phyloP scores from a whole-genome alignment of 306 rosid species.

The Dalbergia oliveri region DNA sequence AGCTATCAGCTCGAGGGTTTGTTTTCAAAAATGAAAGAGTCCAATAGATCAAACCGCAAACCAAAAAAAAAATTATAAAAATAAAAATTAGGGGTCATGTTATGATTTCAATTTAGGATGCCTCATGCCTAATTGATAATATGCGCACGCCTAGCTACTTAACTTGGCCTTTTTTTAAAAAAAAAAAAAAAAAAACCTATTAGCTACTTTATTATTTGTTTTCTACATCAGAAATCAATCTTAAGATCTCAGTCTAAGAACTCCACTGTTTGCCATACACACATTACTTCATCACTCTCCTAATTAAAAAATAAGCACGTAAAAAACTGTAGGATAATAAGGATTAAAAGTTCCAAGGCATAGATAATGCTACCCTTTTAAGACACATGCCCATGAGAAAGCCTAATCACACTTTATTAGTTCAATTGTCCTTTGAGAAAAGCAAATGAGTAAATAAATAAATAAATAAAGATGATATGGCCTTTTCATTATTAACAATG shows the following conservation, averaged over 20 bases:
- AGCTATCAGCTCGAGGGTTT: conserved; percentile 19
- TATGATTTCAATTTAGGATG: conserved; percentile 34
- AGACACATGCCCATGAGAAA: conserved; percentile 43
- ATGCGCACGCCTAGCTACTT: not conserved
- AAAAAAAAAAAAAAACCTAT: not conserved
- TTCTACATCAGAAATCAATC: conserved; percentile 19
- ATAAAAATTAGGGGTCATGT: not conserved
- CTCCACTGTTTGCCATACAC: conserved; percentile 26
- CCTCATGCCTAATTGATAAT: conserved; percentile 40
- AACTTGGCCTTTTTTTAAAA: no score
- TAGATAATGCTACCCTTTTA: conserved; percentile 44
- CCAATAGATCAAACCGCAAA: conserved; percentile 4
- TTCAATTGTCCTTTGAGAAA: conserved; percentile 41
- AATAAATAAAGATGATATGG: not conserved
- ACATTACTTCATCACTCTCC: conserved; percentile 5
- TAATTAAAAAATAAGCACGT: not conserved
- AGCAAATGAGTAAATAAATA: not conserved
- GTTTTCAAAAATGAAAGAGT: not conserved
- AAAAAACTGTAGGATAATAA: not conserved
- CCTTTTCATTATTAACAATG: conserved; percentile 15
- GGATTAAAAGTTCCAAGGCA: conserved; percentile 56
- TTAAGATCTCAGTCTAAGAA: conserved; percentile 20
- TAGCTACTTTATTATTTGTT: conserved; percentile 28
- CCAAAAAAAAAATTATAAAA: not conserved
- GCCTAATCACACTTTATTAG: conserved; percentile 45